Percentiles rank a stretch among this genome's conserved stretches.
Conservation (phyloP, 371 early-diverging fungal genomes). For the Mucor piriformis region DNA sequence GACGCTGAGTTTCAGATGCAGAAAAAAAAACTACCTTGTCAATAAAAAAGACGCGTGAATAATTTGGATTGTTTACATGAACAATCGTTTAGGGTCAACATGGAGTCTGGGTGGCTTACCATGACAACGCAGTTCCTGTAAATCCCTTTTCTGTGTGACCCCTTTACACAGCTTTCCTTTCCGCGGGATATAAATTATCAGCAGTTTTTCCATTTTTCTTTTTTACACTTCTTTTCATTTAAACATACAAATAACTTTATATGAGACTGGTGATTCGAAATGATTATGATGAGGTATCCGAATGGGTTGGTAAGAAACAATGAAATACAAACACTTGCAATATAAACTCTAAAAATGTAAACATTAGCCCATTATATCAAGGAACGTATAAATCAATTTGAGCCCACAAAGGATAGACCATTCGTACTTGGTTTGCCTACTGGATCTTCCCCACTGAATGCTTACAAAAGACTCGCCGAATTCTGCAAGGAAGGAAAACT, state of each 20-base stretch:
- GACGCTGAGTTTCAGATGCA: neutral
- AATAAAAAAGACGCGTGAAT: neutral
- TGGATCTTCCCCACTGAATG: constrained; percentile 82
- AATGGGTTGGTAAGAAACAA: constrained; percentile 57
- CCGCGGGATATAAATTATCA: constrained; percentile 5
- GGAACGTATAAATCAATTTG: constrained; percentile 79
- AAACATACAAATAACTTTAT: constrained; percentile 9
- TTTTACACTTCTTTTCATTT: neutral
- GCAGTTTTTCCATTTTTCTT: constrained; percentile 4
- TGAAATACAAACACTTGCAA: neutral
- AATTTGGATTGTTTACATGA: neutral
- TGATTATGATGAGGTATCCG: constrained; percentile 67
- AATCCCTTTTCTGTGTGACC: constrained; percentile 3
- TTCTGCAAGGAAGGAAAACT: constrained; percentile 62
- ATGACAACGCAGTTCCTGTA: neutral
- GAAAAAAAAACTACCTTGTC: neutral
- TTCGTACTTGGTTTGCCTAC: constrained; percentile 89
- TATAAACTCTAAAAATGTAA: neutral
- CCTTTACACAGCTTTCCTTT: neutral
- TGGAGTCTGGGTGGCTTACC: neutral
- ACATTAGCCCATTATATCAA: constrained; percentile 76
- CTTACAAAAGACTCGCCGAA: constrained; percentile 68
- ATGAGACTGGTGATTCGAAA: constrained; percentile 77
- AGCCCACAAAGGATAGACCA: constrained; percentile 73
- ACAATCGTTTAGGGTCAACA: neutral